Percentiles rank a stretch among this genome's conserved stretches.
phyloP scores from a whole-genome alignment of 2,329 filamentous ascomycete species.

The Colletotrichum sp. region DNA sequence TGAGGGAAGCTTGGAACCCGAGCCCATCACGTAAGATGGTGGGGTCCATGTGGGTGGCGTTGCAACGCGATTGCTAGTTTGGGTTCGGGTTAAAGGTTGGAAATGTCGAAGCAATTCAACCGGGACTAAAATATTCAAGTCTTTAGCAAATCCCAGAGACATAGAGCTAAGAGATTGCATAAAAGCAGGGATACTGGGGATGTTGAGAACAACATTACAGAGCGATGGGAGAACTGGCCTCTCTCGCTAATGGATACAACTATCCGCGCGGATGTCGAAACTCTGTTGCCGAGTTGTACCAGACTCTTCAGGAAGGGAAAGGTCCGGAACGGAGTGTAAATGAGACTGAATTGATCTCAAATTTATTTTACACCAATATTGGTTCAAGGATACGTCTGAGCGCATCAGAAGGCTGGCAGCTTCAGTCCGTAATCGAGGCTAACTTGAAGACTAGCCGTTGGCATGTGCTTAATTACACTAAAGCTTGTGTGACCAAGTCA shows the following conservation, averaged over 20 bases:
- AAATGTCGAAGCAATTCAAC: no score
- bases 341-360: rapidly evolving
- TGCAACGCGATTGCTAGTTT: not conserved
- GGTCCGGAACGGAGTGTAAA: rapidly evolving
- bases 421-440: not conserved
- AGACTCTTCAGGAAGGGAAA: not conserved
- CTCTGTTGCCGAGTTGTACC: not conserved
- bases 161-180: not conserved
- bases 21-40: not conserved
- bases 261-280: not conserved
- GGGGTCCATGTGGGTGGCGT: not conserved
- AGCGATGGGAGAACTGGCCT: no score
- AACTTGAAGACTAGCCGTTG: not conserved
- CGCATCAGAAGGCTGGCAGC: not conserved
- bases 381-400: not conserved
- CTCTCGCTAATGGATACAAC: no score
- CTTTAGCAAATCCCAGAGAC: not conserved
- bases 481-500: not conserved
- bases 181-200: rapidly evolving
- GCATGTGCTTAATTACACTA: not conserved
- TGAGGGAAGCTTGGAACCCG: not conserved
- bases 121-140: no score
- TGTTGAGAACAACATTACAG: not conserved
- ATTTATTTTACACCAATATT: not conserved
- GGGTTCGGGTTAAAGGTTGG: no score